Evolutionary conservation across 441 rosid species (phyloP), one percentile per base, ranked within the genome.

Genomic region (Aleurites moluccanus): DNA sequence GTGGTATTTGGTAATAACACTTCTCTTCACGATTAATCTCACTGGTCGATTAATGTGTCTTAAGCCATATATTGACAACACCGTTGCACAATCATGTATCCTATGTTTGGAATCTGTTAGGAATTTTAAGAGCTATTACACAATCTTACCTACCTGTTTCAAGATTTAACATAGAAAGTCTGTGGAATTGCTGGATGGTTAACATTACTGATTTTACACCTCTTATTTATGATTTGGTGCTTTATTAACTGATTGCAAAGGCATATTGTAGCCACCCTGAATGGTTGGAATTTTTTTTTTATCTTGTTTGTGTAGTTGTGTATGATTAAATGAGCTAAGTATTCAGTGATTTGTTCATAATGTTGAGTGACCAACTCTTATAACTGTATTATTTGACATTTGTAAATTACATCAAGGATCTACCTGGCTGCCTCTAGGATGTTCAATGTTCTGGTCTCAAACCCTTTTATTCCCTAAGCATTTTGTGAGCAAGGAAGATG

Each of bases 11-110:
- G 27, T 28, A 63, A 20, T 20, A 55, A 64, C 69, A 33, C 42
- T 25, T 25, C 6, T 21, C 21, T 25, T 14, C 33, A 33, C 69
- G 64, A 35, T 71, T 73, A 10, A 56, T 55, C 13, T 69, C 18
- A 27, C 49, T 56, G 69, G 23, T 64, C 59, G 33, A 38, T 52
- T 73, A 20, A 38, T 53, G 38, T 18, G 42, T 67, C 64, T 42
- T 25, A 23, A 1, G 30, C 56, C 63, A 59, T 27, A 40, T 30
- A 47, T 66, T 50, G 8, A 13, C 15, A 25, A 42, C 49, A 38
- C 27, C 55, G 23, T 56, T 52, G 1, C 21, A 44, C 50, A 21
- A 67, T 44, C 33, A 20, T 35, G 27, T 57, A 42, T 64, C 23
- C 38, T 25, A 23, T 30, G 20, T 42, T 3, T 45, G 40, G 13